Evolutionary conservation across 352 stramenopile genomes (phyloP).

Genomic region (Aphanomyces invadans): DNA sequence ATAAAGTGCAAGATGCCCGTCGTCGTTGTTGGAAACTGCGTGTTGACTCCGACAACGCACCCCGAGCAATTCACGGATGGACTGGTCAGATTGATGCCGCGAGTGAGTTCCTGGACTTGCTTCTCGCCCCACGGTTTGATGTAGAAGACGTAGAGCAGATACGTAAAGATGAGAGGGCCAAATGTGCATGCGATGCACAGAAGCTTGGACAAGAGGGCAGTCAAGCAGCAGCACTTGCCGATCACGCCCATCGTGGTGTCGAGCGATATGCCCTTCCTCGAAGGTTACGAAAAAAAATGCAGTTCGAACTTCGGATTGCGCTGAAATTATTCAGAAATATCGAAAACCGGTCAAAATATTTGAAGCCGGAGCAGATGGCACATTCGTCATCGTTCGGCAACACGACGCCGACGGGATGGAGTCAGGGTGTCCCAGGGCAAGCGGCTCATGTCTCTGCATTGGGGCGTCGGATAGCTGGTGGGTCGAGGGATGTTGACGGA

Average conservation of each 20-base stretch:
- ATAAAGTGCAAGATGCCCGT: constrained; percentile 62
- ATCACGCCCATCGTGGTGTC: constrained; percentile 9
- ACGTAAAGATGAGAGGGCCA: constrained; percentile 40
- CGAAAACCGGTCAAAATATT: no score
- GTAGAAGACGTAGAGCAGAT: constrained; percentile 56
- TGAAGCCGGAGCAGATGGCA: no score
- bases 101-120: constrained; percentile 51
- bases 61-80: constrained; percentile 67
- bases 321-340: no score
- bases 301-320: not conserved
- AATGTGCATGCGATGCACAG: constrained; percentile 18
- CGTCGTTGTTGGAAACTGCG: constrained; percentile 69
- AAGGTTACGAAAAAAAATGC: not conserved
- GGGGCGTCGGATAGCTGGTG: no score
- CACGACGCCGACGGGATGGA: no score
- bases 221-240: constrained; percentile 23
- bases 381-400: no score
- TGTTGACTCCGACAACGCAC: constrained; percentile 78
- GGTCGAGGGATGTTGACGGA: no score
- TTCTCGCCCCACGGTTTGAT: constrained; percentile 57
- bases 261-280: not conserved
- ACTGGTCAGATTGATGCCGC: constrained; percentile 35
- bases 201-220: constrained; percentile 9
- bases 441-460: no score
- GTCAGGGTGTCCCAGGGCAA: no score